phyloP scores from a whole-genome alignment of 371 early-diverging fungal genomes.

The Mucor sp. region DNA sequence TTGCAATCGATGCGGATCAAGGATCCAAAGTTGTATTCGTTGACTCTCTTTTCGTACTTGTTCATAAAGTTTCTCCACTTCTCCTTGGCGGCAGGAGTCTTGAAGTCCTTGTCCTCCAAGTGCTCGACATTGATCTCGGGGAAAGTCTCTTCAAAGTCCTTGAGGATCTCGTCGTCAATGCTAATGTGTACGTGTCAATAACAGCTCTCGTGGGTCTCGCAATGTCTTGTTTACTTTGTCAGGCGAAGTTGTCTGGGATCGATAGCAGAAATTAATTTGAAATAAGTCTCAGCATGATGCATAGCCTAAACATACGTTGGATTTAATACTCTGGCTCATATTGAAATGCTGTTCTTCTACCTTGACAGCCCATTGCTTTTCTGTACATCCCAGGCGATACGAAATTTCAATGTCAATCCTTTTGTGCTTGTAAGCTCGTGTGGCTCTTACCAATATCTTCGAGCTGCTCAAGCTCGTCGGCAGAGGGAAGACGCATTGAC shows the following conservation, averaged over 20 bases:
- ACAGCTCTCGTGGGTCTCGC: background rate
- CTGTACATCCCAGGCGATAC: slow-evolving; percentile 26
- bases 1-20: slow-evolving; percentile 77
- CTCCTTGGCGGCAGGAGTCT: slow-evolving; percentile 78
- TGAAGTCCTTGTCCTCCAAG: slow-evolving; percentile 76
- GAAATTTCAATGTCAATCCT: background rate
- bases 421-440: background rate
- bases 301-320: slow-evolving; percentile 56
- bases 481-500: slow-evolving; percentile 70
- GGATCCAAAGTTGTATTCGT: slow-evolving; percentile 91
- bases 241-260: slow-evolving; percentile 75
- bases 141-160: slow-evolving; percentile 72
- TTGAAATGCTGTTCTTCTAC: slow-evolving; percentile 16
- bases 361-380: slow-evolving; percentile 95
- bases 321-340: background rate
- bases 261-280: slow-evolving; percentile 71
- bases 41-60: slow-evolving; percentile 83
- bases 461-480: slow-evolving; percentile 79
- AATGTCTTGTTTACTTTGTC: slow-evolving; percentile 66
- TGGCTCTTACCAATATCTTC: slow-evolving; percentile 70
- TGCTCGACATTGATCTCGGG: slow-evolving; percentile 68
- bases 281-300: slow-evolving; percentile 93
- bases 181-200: slow-evolving; percentile 28
- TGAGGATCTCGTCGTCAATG: slow-evolving; percentile 84
- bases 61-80: slow-evolving; percentile 87